These are phyloP conservation scores for Panellus pusillus DNA, from an alignment of 768 basidiomycete species.

Conservation along the genomic window DNA sequence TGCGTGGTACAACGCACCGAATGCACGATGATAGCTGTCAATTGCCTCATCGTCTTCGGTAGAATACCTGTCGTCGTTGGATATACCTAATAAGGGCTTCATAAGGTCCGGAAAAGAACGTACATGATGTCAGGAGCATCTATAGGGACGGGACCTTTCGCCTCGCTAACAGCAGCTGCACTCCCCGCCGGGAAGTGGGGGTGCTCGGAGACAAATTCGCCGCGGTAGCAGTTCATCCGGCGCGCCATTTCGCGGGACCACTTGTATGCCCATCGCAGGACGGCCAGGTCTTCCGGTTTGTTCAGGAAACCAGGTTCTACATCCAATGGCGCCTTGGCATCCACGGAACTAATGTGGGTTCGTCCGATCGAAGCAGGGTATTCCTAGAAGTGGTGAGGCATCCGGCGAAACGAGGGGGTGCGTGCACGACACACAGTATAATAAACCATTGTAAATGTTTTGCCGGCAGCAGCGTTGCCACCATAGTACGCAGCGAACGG, in stretches of 20 bases:
- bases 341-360: constrained; percentile 38
- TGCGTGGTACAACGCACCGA: not conserved
- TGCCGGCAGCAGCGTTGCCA: constrained; percentile 15
- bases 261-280: constrained; percentile 40
- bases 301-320: constrained; percentile 36
- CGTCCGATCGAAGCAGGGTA: constrained; percentile 40
- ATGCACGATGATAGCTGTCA: constrained; percentile 18
- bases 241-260: constrained; percentile 38
- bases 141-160: constrained; percentile 18
- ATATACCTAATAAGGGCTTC: not conserved
- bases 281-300: constrained; percentile 27
- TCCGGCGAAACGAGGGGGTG: not conserved
- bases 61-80: constrained; percentile 16
- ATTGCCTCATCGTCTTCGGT: constrained; percentile 25
- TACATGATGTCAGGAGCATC: constrained; percentile 22
- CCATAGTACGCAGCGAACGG: constrained; percentile 38
- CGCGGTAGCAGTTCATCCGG: constrained; percentile 34
- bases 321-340: constrained; percentile 30
- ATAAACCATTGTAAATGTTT: constrained; percentile 29
- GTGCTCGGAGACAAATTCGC: constrained; percentile 18
- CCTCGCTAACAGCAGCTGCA: not conserved
- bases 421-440: constrained; percentile 27
- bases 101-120: not conserved
- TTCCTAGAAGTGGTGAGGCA: constrained; percentile 16
- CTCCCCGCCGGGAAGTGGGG: constrained; percentile 6